A percentile compares a stretch with the other conserved stretches of the same genome.
Conservation (phyloP, 805 yeast genomes). For the Kodamaea fukazawae region DNA sequence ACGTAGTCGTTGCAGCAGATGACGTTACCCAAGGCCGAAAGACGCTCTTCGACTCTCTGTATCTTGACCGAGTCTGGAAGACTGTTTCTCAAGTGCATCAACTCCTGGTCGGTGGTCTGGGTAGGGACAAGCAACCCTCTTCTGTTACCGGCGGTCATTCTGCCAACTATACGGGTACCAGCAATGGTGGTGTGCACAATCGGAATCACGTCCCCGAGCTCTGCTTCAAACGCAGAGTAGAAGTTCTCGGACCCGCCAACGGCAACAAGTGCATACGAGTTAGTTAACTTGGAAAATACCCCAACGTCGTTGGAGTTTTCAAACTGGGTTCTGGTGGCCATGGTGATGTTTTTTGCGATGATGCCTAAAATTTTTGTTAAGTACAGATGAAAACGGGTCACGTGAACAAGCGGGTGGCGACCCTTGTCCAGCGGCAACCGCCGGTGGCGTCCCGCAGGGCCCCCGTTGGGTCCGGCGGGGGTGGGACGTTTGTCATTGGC, state of each 20-base stretch:
- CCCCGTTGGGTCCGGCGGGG: no score
- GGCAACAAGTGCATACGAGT: conserved; percentile 93
- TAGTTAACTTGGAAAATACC: conserved; percentile 91
- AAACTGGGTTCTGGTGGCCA: conserved; percentile 50
- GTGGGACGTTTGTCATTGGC: no score
- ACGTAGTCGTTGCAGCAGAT: conserved; percentile 98
- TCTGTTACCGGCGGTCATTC: conserved; percentile 98
- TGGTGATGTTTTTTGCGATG: conserved; percentile 10
- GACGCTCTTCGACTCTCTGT: conserved; percentile 96
- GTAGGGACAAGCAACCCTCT: conserved; percentile 96
- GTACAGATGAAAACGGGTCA: background rate
- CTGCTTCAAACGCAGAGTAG: conserved; percentile 95
- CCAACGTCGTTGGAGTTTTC: conserved; percentile 66
- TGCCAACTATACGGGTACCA: conserved; percentile 95
- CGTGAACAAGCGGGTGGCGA: background rate
- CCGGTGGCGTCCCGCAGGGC: no score
- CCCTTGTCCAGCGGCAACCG: background rate
- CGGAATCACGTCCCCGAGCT: conserved; percentile 93
- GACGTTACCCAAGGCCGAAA: conserved; percentile 95
- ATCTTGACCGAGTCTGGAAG: conserved; percentile 93
- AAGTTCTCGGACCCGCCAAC: conserved; percentile 88
- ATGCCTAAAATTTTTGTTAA: background rate
- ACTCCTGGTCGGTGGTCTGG: conserved; percentile 96
- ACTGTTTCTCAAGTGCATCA: conserved; percentile 94
- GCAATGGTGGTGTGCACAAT: conserved; percentile 97